Base-by-base conservation (phyloP, 2,329 filamentous ascomycete species). In the Hypoxylon sp. region DNA sequence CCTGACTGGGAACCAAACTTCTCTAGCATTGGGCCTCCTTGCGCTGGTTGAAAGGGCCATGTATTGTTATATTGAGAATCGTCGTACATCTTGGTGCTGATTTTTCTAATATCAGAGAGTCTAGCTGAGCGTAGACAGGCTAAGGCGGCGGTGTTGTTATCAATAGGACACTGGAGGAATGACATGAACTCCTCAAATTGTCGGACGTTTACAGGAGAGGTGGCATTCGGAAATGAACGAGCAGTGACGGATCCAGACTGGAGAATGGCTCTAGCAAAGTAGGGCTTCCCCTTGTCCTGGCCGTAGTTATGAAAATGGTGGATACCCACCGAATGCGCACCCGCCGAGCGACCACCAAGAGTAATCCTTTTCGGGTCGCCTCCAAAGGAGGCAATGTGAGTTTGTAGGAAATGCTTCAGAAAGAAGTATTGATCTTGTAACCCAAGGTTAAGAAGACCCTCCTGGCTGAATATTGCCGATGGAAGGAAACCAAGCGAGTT, bases 41-140 rank as follows among this genome's bases (percentile, higher is more conserved):
- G 81, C 0, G 80, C 80, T 0, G 83, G 83, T 55, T 85, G 83
- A 73, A 82, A 85, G 0, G 83, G 83, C 83, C 83, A 85, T 0
- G 81, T 84, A 25, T 82, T 74, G 38, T 78, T 78, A 14, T 78
- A 77, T 3, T 80, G 73, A 3, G 80, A 80, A 0, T 79, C 76
- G 2, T 76, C 72, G 60, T 79, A 84, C 2, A 84, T 60, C 19
- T 78, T 77, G 0, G 77, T 75, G 36, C 81, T 82, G 17, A 81
- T 79, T 61, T 76, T 75, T 63, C 79, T 78, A 38, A 85, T 81
- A 1, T 76, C 75, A 2, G 70, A 60, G 1, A 82, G 73, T 10
- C 81, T 76, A 0, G 78, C 80, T 1, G 70, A 68, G 3, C 79
- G 79, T 1, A 85, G 74, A 53, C 83, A 85, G 1, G 69, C 64